These are phyloP conservation scores for Phytophthora fragariaefolia DNA, from an alignment of 352 stramenopile species.

Conservation along the genomic window DNA sequence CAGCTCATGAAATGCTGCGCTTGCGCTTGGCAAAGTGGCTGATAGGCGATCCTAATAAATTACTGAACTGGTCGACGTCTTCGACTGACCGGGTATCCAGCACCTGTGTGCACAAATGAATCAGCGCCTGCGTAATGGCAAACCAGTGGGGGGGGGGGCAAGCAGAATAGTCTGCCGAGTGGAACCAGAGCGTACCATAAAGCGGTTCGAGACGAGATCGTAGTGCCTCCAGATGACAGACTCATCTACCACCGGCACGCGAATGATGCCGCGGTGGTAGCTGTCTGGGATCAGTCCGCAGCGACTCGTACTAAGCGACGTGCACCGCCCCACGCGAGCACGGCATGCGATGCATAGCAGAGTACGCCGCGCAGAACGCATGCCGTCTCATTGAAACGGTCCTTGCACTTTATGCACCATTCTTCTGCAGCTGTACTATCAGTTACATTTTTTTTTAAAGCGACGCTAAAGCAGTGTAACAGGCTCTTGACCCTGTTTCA, in stretches of 20 bases:
- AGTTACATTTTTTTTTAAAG: too few species aligned
- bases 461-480: too few species aligned
- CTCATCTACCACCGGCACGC: constrained; percentile 75
- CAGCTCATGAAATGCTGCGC: constrained; percentile 39
- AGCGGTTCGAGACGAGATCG: constrained; percentile 62
- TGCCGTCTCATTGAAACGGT: too few species aligned
- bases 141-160: too few species aligned
- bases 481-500: too few species aligned
- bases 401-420: too few species aligned
- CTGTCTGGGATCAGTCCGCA: constrained; percentile 79
- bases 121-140: too few species aligned
- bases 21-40: constrained; percentile 40
- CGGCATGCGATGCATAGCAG: too few species aligned
- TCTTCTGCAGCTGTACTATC: too few species aligned
- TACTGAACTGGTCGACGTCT: constrained; percentile 42
- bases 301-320: constrained; percentile 59
- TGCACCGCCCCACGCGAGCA: constrained; percentile 59
- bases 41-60: constrained; percentile 37
- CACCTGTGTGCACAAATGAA: constrained; percentile 33
- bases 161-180: too few species aligned
- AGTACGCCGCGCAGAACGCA: too few species aligned
- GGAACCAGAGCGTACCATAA: constrained; percentile 63
- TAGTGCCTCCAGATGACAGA: constrained; percentile 82
- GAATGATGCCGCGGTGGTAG: constrained; percentile 72
- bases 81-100: constrained; percentile 39